Percentiles rank a stretch among this genome's conserved stretches.
These are phyloP conservation scores for Aspergillus quadrilineatus DNA, from an alignment of 2,329 filamentous ascomycete genomes.

Conservation along the genomic window DNA sequence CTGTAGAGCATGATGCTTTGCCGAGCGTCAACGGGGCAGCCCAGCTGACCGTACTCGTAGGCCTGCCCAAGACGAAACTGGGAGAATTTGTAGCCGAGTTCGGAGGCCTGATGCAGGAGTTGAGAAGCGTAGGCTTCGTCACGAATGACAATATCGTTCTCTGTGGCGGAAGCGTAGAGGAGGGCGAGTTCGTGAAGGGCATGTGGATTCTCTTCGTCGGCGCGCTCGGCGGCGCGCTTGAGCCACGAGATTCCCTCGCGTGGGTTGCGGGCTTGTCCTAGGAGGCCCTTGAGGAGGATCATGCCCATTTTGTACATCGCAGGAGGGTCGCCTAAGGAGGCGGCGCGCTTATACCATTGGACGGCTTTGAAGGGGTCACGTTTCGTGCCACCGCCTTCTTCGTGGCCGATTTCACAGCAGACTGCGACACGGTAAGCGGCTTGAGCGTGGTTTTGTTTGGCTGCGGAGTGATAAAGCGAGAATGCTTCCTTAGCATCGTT, in stretches of 20 bases:
- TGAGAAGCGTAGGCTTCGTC: conserved; percentile 80
- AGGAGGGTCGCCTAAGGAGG: conserved; percentile 82
- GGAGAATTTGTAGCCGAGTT: conserved; percentile 90
- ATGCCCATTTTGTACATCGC: conserved; percentile 99
- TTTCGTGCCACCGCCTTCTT: conserved; percentile 89
- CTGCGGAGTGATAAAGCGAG: conserved; percentile 86
- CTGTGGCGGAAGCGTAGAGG: conserved; percentile 57
- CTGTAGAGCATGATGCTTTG: conserved; percentile 93
- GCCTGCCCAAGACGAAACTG: conserved; percentile 86
- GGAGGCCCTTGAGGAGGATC: conserved; percentile 86
- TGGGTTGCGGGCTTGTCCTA: conserved; percentile 81
- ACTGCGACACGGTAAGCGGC: conserved; percentile 94
- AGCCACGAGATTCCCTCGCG: conserved; percentile 89
- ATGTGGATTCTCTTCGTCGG: conserved; percentile 88
- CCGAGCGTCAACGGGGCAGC: conserved; percentile 77
- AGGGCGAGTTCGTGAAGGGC: conserved; percentile 82
- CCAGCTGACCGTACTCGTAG: conserved; percentile 85
- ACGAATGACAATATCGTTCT: conserved; percentile 70
- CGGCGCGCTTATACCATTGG: conserved; percentile 96
- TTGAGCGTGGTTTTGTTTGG: conserved; percentile 80
- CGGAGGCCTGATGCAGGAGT: conserved; percentile 80
- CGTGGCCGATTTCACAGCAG: conserved; percentile 93
- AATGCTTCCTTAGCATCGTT: conserved; percentile 91
- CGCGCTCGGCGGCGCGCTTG: conserved; percentile 84
- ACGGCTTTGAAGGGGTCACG: conserved; percentile 91